Evolutionary conservation across 306 rosid species (phyloP).

Genomic region (Trifolium dubium): DNA sequence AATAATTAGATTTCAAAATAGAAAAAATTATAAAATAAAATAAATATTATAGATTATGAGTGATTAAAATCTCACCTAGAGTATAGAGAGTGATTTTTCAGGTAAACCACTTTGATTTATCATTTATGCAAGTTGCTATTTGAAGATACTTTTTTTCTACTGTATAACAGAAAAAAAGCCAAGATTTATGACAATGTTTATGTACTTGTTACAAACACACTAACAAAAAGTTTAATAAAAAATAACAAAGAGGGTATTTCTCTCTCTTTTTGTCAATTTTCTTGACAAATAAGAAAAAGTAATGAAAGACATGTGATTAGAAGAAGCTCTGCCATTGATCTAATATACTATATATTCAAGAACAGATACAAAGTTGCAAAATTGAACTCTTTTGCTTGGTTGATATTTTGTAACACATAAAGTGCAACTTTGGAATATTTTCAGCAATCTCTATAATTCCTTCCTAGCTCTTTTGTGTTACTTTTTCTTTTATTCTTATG

Average conservation of each 20-base stretch:
- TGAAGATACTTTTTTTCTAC: too few species aligned
- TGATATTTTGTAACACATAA: not conserved
- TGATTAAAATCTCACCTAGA: slow-evolving; percentile 43
- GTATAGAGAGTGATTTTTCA: not conserved
- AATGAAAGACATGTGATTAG: slow-evolving; percentile 58
- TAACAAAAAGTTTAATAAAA: not conserved
- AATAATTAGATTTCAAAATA: slow-evolving; percentile 25
- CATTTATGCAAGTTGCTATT: slow-evolving; percentile 7
- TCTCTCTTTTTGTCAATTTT: slow-evolving; percentile 31
- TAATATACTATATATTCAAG: not conserved
- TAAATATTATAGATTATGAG: not conserved
- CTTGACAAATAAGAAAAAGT: slow-evolving; percentile 33
- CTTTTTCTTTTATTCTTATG: slow-evolving; percentile 28
- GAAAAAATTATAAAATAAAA: not conserved
- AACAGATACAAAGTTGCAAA: not conserved
- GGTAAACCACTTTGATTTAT: not conserved
- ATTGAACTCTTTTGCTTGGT: too few species aligned
- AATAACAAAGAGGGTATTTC: slow-evolving; percentile 6
- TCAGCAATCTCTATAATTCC: slow-evolving; percentile 14
- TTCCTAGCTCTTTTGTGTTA: slow-evolving; percentile 24
- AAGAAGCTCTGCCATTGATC: slow-evolving; percentile 44
- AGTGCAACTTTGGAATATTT: not conserved
- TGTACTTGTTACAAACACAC: slow-evolving; percentile 30
- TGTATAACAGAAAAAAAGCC: not conserved
- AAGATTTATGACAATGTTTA: slow-evolving; percentile 30